Evolutionary conservation across 2,329 filamentous ascomycete species (phyloP).

Genomic region (Ambrosiella cleistominuta): DNA sequence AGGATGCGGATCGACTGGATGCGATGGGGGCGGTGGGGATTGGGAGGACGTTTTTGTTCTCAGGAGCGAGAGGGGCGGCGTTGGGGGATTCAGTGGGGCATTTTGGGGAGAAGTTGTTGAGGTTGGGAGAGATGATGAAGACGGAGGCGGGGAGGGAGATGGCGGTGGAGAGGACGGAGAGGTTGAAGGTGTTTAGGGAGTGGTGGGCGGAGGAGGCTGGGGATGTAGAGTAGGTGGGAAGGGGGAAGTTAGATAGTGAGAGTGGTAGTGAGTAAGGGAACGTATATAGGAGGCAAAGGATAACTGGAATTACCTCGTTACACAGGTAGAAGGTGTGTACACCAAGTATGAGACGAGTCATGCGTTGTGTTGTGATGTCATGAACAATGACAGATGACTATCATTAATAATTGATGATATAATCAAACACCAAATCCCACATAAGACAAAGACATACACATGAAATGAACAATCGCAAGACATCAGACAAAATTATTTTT

Average conservation of each 20-base stretch:
- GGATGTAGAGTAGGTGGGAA: not conserved
- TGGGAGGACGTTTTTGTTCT: constrained; percentile 46
- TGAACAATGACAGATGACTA: too few species aligned
- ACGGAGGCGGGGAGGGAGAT: constrained; percentile 36
- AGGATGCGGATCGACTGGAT: constrained; percentile 87
- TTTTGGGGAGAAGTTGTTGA: constrained; percentile 59
- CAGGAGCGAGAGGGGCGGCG: constrained; percentile 42
- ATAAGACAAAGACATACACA: not conserved
- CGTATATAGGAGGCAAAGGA: not conserved
- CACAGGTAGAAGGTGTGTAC: too few species aligned
- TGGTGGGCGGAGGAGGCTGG: constrained; percentile 41
- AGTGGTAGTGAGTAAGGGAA: not conserved
- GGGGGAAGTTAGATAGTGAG: not conserved
- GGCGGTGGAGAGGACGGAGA: constrained; percentile 34
- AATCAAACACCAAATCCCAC: not conserved
- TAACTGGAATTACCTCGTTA: too few species aligned
- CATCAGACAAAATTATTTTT: not conserved
- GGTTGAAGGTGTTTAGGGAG: constrained; percentile 33
- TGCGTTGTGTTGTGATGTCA: too few species aligned
- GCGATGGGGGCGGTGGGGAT: constrained; percentile 77
- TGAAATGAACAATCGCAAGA: not conserved
- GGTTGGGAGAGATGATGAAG: constrained; percentile 48
- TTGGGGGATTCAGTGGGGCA: constrained; percentile 54
- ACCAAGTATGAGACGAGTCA: too few species aligned
- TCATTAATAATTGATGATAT: not conserved